Conservation (phyloP, 495 filamentous ascomycete genomes). For the Neurospora intermedia region DNA sequence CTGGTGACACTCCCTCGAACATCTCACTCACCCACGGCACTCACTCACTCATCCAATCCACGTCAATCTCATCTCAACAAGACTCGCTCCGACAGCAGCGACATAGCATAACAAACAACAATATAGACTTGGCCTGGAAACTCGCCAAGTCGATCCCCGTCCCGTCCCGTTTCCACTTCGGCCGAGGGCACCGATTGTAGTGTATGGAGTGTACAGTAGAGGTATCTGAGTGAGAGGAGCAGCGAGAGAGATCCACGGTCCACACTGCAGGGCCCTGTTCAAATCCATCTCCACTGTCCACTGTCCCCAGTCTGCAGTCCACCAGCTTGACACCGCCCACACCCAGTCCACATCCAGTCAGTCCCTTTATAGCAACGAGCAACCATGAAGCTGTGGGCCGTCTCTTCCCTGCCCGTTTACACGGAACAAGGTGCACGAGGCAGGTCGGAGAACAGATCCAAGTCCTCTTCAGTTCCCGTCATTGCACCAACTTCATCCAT, state of each 20-base stretch:
- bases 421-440: constrained; percentile 12
- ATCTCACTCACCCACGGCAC: not conserved
- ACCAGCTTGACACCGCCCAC: constrained; percentile 2
- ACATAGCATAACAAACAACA: not conserved
- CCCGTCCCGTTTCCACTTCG: not conserved
- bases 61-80: not conserved
- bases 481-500: not conserved
- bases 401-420: constrained; percentile 23
- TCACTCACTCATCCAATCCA: not conserved
- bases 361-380: constrained; percentile 3
- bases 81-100: not conserved
- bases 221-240: not conserved
- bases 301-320: not conserved
- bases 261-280: not conserved
- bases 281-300: not conserved
- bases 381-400: constrained; percentile 26
- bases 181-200: not conserved
- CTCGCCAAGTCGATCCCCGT: not conserved
- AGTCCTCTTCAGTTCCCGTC: constrained; percentile 1
- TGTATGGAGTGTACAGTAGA: too few relatives aligned
- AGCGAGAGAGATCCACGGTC: not conserved
- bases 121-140: not conserved
- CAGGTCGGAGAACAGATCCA: constrained; percentile 15
- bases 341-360: not conserved
- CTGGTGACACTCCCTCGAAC: not conserved